Evolutionary conservation across 192 early-diverging fungal genomes (phyloP).

Genomic region (Backusella australiensis): DNA sequence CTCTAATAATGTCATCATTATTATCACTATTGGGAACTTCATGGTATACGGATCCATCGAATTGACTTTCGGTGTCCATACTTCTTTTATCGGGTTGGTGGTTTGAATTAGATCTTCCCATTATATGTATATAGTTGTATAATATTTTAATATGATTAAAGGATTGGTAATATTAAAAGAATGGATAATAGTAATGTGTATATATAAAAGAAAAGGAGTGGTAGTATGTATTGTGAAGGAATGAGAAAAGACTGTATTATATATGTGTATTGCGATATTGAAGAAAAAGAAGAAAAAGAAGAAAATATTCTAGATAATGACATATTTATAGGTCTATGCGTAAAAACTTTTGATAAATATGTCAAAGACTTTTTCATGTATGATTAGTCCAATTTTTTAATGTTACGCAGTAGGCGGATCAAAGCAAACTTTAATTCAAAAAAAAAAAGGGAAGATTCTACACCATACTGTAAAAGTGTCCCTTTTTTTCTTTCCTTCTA

Average conservation of each 20-base stretch:
- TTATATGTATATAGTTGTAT: neutral
- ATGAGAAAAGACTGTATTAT: neutral
- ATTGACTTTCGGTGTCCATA: neutral
- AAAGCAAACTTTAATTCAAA: neutral
- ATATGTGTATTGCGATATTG: neutral
- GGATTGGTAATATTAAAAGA: neutral
- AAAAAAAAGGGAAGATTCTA: neutral
- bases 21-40: neutral
- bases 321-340: neutral
- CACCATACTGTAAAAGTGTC: neutral
- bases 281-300: neutral
- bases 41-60: neutral
- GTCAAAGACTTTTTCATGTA: neutral
- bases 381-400: neutral
- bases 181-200: neutral
- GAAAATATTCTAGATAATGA: neutral
- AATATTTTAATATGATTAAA: neutral
- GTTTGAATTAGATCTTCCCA: neutral
- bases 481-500: too few relatives aligned
- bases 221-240: neutral
- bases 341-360: neutral
- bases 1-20: neutral
- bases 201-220: neutral
- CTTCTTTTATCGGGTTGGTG: neutral
- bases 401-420: neutral